Evolutionary conservation across 2,329 filamentous ascomycete species (phyloP).

Genomic region (Fusarium avenaceum): DNA sequence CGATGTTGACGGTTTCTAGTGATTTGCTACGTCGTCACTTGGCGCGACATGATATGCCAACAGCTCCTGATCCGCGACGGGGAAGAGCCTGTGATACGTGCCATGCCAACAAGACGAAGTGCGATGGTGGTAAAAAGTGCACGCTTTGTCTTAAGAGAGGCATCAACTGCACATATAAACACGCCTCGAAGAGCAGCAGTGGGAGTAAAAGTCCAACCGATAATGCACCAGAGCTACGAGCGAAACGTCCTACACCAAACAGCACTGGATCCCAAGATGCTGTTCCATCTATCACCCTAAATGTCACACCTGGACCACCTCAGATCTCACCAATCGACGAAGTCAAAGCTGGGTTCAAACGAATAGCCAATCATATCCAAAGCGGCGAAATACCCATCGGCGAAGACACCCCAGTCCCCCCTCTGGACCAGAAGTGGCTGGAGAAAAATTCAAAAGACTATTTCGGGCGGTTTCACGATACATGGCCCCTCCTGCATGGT

Average conservation of each 20-base stretch:
- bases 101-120: slow-evolving; percentile 61
- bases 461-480: slow-evolving; percentile 57
- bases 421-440: slow-evolving; percentile 37
- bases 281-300: not conserved
- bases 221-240: slow-evolving; percentile 9
- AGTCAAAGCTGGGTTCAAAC: slow-evolving; percentile 18
- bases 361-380: slow-evolving; percentile 19
- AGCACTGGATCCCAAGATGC: not conserved
- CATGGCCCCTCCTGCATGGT: slow-evolving; percentile 58
- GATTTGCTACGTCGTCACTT: slow-evolving; percentile 58
- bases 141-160: slow-evolving; percentile 57
- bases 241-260: not conserved
- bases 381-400: slow-evolving; percentile 27
- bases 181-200: slow-evolving; percentile 29
- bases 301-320: slow-evolving; percentile 10
- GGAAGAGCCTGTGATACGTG: slow-evolving; percentile 60
- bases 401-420: slow-evolving; percentile 9
- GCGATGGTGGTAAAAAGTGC: slow-evolving; percentile 58
- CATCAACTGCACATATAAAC: slow-evolving; percentile 56
- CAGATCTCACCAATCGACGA: slow-evolving; percentile 18
- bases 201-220: slow-evolving; percentile 22
- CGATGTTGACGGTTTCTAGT: slow-evolving; percentile 39
- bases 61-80: slow-evolving; percentile 52
- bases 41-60: slow-evolving; percentile 52
- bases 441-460: slow-evolving; percentile 50